Percentiles rank a stretch among this genome's conserved stretches.
Evolutionary conservation across 2,329 filamentous ascomycete genomes (phyloP).

Genomic region (Ilyonectria sp.): DNA sequence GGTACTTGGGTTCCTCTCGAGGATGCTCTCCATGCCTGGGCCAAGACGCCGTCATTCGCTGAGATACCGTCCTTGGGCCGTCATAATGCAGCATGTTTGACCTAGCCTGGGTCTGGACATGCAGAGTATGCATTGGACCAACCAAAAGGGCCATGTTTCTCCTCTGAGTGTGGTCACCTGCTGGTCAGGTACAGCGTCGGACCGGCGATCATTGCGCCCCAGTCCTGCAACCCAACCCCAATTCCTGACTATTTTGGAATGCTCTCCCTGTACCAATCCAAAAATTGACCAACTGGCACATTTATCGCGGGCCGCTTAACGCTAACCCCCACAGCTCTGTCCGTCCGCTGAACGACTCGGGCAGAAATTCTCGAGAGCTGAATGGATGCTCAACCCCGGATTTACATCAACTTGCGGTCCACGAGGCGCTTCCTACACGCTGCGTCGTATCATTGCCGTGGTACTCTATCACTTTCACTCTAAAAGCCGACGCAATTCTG

Average conservation of each 20-base stretch:
- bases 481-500: conserved; percentile 11
- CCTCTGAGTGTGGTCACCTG: conserved; percentile 30
- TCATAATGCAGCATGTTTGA: conserved; percentile 9
- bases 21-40: background rate
- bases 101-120: conserved; percentile 16
- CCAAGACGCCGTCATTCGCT: conserved; percentile 6
- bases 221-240: conserved; percentile 28
- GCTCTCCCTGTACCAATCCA: conserved; percentile 1
- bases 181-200: conserved; percentile 30
- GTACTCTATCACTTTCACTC: conserved; percentile 25
- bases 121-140: conserved; percentile 19
- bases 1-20: background rate
- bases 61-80: conserved; percentile 2
- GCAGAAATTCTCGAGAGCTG: conserved; percentile 22
- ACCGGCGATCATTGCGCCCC: conserved; percentile 24
- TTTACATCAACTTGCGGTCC: conserved; percentile 37
- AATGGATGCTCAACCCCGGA: conserved; percentile 38
- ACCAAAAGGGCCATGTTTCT: conserved; percentile 15
- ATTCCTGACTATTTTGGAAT: conserved; percentile 10
- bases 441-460: conserved; percentile 36
- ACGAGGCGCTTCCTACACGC: conserved; percentile 11
- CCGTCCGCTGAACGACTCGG: conserved; percentile 34
- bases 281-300: conserved; percentile 23
- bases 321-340: conserved; percentile 39
- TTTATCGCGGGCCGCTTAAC: conserved; percentile 16